Percentiles rank a stretch among this genome's conserved stretches.
Conservation (phyloP, 2,329 filamentous ascomycete species). For the Lachnellula cervina region DNA sequence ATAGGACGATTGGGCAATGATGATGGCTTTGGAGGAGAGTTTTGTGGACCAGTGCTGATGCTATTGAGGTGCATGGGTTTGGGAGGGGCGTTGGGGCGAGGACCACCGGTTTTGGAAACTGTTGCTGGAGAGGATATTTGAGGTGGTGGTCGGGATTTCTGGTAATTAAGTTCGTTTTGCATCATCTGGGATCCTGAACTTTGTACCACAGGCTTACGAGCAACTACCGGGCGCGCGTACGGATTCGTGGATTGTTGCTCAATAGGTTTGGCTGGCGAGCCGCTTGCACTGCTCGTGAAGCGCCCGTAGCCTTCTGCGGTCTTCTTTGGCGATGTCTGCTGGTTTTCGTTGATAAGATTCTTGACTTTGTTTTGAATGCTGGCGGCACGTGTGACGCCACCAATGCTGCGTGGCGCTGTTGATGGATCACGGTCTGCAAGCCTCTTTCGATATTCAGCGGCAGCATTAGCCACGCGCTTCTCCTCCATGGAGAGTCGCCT, state of each 20-base stretch:
- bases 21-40: slow-evolving; percentile 36
- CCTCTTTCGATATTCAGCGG: slow-evolving; percentile 78
- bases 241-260: slow-evolving; percentile 20
- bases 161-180: slow-evolving; percentile 23
- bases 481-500: slow-evolving; percentile 80
- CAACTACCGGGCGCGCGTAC: slow-evolving; percentile 22
- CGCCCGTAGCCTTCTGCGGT: slow-evolving; percentile 89
- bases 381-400: slow-evolving; percentile 61
- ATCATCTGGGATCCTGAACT: slow-evolving; percentile 18
- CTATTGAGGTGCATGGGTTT: slow-evolving; percentile 60
- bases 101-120: slow-evolving; percentile 29
- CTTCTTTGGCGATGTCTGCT: slow-evolving; percentile 54
- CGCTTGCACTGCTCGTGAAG: slow-evolving; percentile 57
- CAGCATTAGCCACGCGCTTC: slow-evolving; percentile 79
- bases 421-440: slow-evolving; percentile 58
- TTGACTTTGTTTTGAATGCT: slow-evolving; percentile 91
- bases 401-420: slow-evolving; percentile 49
- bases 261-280: slow-evolving; percentile 14
- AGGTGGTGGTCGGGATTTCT: slow-evolving; percentile 21
- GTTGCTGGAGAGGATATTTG: slow-evolving; percentile 19
- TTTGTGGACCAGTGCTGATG: slow-evolving; percentile 42
- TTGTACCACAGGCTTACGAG: slow-evolving; percentile 44
- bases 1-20: slow-evolving; percentile 35
- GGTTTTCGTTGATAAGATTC: slow-evolving; percentile 74
- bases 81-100: slow-evolving; percentile 52